Conservation (phyloP, 441 rosid genomes). For the Gossypium aridum region DNA sequence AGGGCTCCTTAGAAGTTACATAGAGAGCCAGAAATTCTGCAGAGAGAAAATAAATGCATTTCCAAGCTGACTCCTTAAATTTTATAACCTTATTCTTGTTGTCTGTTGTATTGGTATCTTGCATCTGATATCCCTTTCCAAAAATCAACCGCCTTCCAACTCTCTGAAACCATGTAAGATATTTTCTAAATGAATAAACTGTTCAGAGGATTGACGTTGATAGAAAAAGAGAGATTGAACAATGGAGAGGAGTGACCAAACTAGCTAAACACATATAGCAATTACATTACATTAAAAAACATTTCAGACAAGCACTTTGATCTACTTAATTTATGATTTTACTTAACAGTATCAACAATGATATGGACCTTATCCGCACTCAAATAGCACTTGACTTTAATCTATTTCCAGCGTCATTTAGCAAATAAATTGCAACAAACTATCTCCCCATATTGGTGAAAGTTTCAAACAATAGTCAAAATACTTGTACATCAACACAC, state of each 20-base stretch:
- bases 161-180: constrained; percentile 46
- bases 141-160: constrained; percentile 53
- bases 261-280: background rate
- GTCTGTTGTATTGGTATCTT: constrained; percentile 33
- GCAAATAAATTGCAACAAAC: background rate
- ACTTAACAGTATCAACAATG: background rate
- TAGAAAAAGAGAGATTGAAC: background rate
- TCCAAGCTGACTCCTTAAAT: constrained; percentile 98
- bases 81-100: constrained; percentile 59
- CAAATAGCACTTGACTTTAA: background rate
- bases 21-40: constrained; percentile 63
- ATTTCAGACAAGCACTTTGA: background rate
- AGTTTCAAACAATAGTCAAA: background rate
- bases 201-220: background rate
- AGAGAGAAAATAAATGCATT: constrained; percentile 73
- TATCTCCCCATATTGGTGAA: background rate
- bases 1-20: constrained; percentile 79
- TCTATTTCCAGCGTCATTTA: background rate
- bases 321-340: background rate
- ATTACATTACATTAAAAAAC: background rate
- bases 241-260: background rate
- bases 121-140: constrained; percentile 35
- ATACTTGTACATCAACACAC: background rate
- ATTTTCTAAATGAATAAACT: constrained; percentile 15
- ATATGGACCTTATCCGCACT: background rate